Percentiles rank a stretch among this genome's conserved stretches.
phyloP scores from a whole-genome alignment of 2,329 filamentous ascomycete species.

The Parafenestella ontariensis region DNA sequence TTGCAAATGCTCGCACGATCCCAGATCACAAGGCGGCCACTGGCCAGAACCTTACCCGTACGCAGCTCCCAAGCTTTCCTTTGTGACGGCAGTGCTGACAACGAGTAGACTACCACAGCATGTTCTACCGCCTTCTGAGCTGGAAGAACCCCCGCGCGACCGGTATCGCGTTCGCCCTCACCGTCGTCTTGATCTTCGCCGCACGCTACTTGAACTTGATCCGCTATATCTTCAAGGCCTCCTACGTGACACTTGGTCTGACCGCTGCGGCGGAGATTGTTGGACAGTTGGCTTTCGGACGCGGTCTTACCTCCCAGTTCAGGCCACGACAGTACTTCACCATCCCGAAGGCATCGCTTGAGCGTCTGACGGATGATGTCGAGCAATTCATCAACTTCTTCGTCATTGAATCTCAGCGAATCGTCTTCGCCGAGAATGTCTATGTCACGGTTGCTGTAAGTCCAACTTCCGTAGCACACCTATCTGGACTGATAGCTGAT shows the following conservation, averaged over 20 bases:
- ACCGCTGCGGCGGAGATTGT: conserved; percentile 65
- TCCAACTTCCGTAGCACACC: conserved; percentile 7
- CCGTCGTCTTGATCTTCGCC: conserved; percentile 67
- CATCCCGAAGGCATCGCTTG: conserved; percentile 68
- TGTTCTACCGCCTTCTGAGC: conserved; percentile 71
- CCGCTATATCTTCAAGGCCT: conserved; percentile 66
- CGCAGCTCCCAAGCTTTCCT: conserved; percentile 25
- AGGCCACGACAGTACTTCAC: conserved; percentile 71
- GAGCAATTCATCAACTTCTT: conserved; percentile 73
- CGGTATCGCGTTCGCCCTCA: conserved; percentile 64
- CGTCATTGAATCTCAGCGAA: conserved; percentile 71
- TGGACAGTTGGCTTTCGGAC: conserved; percentile 63
- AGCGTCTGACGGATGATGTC: conserved; percentile 66
- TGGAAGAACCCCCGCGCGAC: conserved; percentile 72
- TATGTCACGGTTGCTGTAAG: conserved; percentile 66
- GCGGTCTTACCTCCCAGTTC: conserved; percentile 67
- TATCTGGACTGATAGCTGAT: conserved; percentile 2
- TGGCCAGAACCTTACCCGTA: conserved; percentile 68
- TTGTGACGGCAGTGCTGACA: conserved; percentile 18
- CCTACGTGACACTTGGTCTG: conserved; percentile 66
- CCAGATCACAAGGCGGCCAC: conserved; percentile 64
- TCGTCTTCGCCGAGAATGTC: conserved; percentile 71
- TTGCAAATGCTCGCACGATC: conserved; percentile 61
- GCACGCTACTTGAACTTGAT: conserved; percentile 68
- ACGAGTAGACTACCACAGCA: conserved; percentile 67